Evolutionary conservation across 345 rosid species (phyloP), one percentile per base, ranked within the genome.

Genomic region (Lumnitzera racemosa): DNA sequence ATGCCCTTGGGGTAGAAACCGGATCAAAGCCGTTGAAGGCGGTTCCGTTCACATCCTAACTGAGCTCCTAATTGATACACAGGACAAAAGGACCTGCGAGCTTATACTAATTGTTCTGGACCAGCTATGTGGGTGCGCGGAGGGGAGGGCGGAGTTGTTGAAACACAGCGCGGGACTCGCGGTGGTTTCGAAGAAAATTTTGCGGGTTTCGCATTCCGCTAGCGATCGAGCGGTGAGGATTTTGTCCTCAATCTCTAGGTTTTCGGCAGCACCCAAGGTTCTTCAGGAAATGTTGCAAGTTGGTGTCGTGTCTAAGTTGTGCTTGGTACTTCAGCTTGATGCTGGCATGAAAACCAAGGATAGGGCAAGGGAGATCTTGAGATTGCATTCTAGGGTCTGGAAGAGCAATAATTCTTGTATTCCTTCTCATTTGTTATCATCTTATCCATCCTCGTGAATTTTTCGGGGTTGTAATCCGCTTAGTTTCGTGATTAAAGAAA

Each of bases 1-100:
- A 14, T 83, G 83, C 59, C 82, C 92, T 0, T 79, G 85, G 92
- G 89, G 92, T 11, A 72, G 83, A 55, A 86, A 83, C 76, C 55
- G 86, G 70, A 70, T 78, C 78, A 83, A 80, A 63, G 87, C 89
- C 2, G 78, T 74, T 0, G 81, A 72, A 15, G 83, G 73, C 10
- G 76, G 79, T 1, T 78, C 69, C 0, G 75, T 86, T 14, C 29
- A 41, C 0, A 63, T 58, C 12, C 51, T 86, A 49, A 53, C 79
- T 15, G 82, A 83, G 64, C 74, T 83, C 29, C 74, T 86, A 20
- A 66, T 86, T 2, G 78, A 77, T 50, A 66, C 62, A 0, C 78
- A 74, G 16, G 47, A 55, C 24, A 51, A 80, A 61, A 67, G 74
- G 75, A 50, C 54, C n/a, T 51, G 75, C 73, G 92, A 86, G 61